These are phyloP conservation scores for Diaporthe velutina DNA, from an alignment of 2,329 filamentous ascomycete genomes.

Conservation along the genomic window DNA sequence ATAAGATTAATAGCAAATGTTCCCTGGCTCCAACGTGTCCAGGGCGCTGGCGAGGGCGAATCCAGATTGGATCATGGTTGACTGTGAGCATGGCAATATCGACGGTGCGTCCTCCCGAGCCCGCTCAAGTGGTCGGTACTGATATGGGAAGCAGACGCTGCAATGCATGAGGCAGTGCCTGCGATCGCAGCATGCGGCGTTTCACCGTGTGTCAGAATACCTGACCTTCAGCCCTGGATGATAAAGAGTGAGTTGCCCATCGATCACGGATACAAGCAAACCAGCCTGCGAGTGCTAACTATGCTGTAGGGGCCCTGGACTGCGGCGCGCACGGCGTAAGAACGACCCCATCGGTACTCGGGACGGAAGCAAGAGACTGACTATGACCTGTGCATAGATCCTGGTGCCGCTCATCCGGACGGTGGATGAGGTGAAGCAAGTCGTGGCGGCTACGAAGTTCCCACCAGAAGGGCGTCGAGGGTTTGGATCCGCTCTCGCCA, in stretches of 20 bases:
- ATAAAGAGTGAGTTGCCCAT: slow-evolving; percentile 62
- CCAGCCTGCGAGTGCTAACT: slow-evolving; percentile 40
- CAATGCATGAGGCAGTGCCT: slow-evolving; percentile 70
- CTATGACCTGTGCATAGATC: slow-evolving; percentile 48
- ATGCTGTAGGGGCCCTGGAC: slow-evolving; percentile 64
- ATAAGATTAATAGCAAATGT: slow-evolving; percentile 60
- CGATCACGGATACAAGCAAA: not conserved
- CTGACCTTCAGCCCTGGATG: slow-evolving; percentile 69
- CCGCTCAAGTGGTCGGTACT: not conserved
- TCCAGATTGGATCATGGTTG: slow-evolving; percentile 76
- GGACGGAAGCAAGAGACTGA: slow-evolving; percentile 10
- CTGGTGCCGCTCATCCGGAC: slow-evolving; percentile 68
- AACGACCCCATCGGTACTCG: not conserved
- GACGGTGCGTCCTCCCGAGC: slow-evolving; percentile 53
- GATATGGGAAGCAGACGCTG: slow-evolving; percentile 54
- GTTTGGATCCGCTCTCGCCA: slow-evolving; percentile 68
- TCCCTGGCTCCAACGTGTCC: slow-evolving; percentile 71
- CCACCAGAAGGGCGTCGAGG: slow-evolving; percentile 67
- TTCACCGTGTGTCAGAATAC: slow-evolving; percentile 69
- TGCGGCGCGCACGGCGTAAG: slow-evolving; percentile 68
- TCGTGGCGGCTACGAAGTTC: slow-evolving; percentile 68
- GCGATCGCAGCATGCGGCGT: slow-evolving; percentile 68
- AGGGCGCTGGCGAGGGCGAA: slow-evolving; percentile 71
- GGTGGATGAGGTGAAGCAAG: slow-evolving; percentile 62
- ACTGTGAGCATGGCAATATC: slow-evolving; percentile 70